Base-by-base conservation (phyloP, 768 basidiomycete species). In the Leccinum obscurum region DNA sequence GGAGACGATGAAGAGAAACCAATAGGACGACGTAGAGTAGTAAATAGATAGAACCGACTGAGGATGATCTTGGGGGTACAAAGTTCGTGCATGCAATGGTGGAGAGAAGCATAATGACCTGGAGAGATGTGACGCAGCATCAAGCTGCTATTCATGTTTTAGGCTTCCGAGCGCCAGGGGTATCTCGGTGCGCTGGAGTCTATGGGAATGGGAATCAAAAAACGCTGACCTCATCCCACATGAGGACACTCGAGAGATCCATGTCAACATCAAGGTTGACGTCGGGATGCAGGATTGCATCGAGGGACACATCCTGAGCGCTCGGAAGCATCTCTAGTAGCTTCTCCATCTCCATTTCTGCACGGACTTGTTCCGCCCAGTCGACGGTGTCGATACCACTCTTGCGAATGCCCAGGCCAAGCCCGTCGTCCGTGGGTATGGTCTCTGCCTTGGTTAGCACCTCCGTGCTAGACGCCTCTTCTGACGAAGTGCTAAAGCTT, bases 291-390 rank as follows among this genome's bases (percentile, higher is more conserved):
- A 61, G 62, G 64, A 66, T 62, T 44, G 68, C 62, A 44, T 70
- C 74, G 14, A 64, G 46, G 49, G 62, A 65, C 51, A 64, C 70
- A 59, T 73, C 73, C 52, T 72, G 69, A 37, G 66, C 73, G 61
- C 61, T 70, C 49, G 81, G 80, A 64, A 83, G 70, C 74, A 84
- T 75, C 69, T 83, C 83, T 71, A 88, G 69, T 56, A 88, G 74
- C 72, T 77, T 83, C 76, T 85, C 82, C 78, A 87, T 84, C 72
- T 85, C 86, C 65, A 77, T 78, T 68, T 84, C 83, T 59, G 76
- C 76, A 14, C 14, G 62, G 46, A 65, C 63, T 56, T 64, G 70
- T 30, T 74, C 68, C 34, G 34, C 59, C 74, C 72, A 75, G 52
- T 75, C 65, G 58, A 57, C 57, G 54, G 66, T 35, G 46, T 64